Conservation (phyloP, 1,284 basidiomycete species). For the Polyporus tsugae region DNA sequence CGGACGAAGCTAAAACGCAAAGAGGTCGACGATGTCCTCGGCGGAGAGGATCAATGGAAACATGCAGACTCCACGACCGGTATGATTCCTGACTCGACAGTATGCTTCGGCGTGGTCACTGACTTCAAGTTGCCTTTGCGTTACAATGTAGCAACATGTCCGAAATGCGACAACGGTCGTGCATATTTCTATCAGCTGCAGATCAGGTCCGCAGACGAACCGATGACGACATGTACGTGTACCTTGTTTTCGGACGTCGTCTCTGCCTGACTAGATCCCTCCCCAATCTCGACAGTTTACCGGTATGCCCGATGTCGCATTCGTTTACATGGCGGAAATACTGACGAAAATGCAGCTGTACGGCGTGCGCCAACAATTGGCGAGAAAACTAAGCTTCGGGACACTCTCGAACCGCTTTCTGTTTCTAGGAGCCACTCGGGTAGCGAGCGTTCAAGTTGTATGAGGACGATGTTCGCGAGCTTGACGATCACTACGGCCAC, state of each 20-base stretch:
- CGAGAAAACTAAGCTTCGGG: slow-evolving; percentile 57
- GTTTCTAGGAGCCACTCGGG: too few relatives aligned
- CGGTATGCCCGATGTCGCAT: slow-evolving; percentile 36
- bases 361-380: slow-evolving; percentile 66
- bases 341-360: slow-evolving; percentile 50
- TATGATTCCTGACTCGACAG: slow-evolving; percentile 44
- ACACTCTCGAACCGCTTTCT: not conserved
- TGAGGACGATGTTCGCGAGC: too few relatives aligned
- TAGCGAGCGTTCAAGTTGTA: too few relatives aligned
- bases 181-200: slow-evolving; percentile 98
- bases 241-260: slow-evolving; percentile 16
- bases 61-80: slow-evolving; percentile 92
- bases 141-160: slow-evolving; percentile 68
- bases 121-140: not conserved
- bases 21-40: slow-evolving; percentile 92
- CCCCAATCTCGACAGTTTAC: slow-evolving; percentile 40
- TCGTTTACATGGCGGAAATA: too few relatives aligned
- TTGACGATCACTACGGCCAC: not conserved
- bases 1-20: slow-evolving; percentile 87
- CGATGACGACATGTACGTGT: slow-evolving; percentile 93
- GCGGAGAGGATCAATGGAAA: slow-evolving; percentile 94
- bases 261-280: slow-evolving; percentile 14
- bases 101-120: not conserved
- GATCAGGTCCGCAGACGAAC: slow-evolving; percentile 96
- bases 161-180: slow-evolving; percentile 88